Conservation (phyloP, 495 filamentous ascomycete species). For the Neurospora sp. region DNA sequence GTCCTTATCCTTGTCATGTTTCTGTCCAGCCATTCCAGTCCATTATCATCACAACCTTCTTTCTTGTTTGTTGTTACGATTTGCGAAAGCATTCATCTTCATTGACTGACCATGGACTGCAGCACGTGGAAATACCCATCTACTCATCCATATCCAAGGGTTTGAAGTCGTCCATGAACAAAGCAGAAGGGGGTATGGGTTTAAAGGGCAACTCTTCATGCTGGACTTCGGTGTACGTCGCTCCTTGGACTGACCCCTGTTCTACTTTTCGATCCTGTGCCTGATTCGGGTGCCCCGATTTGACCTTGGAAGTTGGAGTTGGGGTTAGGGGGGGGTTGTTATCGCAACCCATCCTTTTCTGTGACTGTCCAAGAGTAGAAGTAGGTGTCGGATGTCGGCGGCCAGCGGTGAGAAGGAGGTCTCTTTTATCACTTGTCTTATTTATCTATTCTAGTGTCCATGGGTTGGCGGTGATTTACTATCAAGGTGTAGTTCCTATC, state of each 20-base stretch:
- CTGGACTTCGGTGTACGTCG: neutral
- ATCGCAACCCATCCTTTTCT: neutral
- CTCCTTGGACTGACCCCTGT: neutral
- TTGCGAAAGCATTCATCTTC: neutral
- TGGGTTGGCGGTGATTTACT: no score
- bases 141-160: neutral
- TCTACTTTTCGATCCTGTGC: neutral
- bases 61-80: neutral
- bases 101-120: neutral
- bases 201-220: neutral
- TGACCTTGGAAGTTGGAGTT: neutral
- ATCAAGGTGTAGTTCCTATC: no score
- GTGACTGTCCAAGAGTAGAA: neutral
- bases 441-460: no score
- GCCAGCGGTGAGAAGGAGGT: no score
- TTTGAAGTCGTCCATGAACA: neutral
- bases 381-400: no score
- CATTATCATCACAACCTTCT: neutral
- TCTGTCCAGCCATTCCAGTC: neutral
- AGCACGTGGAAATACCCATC: neutral
- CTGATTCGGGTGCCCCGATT: neutral
- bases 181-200: no score
- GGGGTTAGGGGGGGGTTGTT: neutral
- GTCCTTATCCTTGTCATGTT: neutral
- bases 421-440: no score